Conservation (phyloP, 805 yeast species). For the Jamesozyma spencerorum region DNA sequence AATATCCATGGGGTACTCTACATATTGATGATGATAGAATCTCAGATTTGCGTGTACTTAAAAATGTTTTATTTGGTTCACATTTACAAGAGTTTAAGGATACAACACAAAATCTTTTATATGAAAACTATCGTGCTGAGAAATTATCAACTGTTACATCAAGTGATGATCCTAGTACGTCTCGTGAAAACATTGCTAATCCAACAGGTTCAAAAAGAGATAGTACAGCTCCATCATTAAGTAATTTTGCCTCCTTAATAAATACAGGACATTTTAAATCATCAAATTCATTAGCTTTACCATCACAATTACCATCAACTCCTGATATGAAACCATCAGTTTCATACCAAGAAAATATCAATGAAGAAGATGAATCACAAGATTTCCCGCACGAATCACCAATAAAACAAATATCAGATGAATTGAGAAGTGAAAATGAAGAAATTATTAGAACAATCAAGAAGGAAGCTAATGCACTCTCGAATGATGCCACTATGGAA, state of each 20-base stretch:
- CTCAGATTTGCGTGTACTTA: constrained; percentile 48
- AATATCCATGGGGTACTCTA: constrained; percentile 64
- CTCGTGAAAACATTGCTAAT: constrained; percentile 6
- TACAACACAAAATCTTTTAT: constrained; percentile 63
- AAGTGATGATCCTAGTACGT: constrained; percentile 2
- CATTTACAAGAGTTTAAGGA: constrained; percentile 77
- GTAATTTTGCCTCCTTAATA: constrained; percentile 29
- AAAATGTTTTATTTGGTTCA: constrained; percentile 69
- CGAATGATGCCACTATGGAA: constrained; percentile 26
- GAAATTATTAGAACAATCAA: constrained; percentile 31
- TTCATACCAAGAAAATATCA: constrained; percentile 1
- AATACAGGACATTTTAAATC: constrained; percentile 30
- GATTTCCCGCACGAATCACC: constrained; percentile 23
- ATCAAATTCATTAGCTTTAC: constrained; percentile 18
- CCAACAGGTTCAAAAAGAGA: constrained; percentile 14
- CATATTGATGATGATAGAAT: constrained; percentile 39
- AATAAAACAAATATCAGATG: constrained; percentile 30
- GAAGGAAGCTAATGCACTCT: constrained; percentile 26
- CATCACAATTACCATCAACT: constrained; percentile 20
- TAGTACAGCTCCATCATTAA: constrained; percentile 30
- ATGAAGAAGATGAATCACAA: constrained; percentile 7
- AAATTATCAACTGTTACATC: constrained; percentile 50
- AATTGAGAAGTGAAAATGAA: constrained; percentile 33
- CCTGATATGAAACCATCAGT: constrained; percentile 11
- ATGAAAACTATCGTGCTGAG: constrained; percentile 75